A percentile compares a stretch with the other conserved stretches of the same genome.
phyloP scores from a whole-genome alignment of 2,329 filamentous ascomycete species.

The Penicillium corylophilum region DNA sequence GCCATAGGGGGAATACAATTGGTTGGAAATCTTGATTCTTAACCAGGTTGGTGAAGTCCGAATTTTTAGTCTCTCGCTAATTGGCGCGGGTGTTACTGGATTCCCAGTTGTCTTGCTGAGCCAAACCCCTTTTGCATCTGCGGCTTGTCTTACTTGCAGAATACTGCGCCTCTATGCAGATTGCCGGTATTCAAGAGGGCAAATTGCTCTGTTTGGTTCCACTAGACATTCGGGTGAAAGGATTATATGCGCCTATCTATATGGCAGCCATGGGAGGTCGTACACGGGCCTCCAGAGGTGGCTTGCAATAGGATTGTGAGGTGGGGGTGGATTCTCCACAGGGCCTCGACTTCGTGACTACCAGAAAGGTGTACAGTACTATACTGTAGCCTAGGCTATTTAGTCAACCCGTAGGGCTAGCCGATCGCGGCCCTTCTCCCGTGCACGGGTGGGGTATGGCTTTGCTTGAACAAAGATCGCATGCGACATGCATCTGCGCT shows the following conservation, averaged over 20 bases:
- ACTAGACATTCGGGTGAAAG: background rate
- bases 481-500: background rate
- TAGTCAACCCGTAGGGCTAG: background rate
- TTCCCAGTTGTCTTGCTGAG: background rate
- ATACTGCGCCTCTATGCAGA: background rate
- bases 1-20: background rate
- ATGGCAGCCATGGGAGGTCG: background rate
- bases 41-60: background rate
- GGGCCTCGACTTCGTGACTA: background rate
- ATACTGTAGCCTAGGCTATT: background rate
- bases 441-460: background rate
- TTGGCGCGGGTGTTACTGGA: background rate
- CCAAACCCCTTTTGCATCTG: background rate
- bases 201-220: background rate
- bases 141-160: background rate
- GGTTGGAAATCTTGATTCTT: background rate
- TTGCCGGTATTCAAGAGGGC: background rate
- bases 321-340: background rate
- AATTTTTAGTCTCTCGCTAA: background rate
- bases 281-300: background rate
- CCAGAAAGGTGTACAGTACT: background rate
- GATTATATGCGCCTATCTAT: background rate
- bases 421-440: background rate
- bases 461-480: background rate
- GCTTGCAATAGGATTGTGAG: background rate